Evolutionary conservation across 2,329 filamentous ascomycete species (phyloP).

Genomic region (Aspergillus novoparasiticus): DNA sequence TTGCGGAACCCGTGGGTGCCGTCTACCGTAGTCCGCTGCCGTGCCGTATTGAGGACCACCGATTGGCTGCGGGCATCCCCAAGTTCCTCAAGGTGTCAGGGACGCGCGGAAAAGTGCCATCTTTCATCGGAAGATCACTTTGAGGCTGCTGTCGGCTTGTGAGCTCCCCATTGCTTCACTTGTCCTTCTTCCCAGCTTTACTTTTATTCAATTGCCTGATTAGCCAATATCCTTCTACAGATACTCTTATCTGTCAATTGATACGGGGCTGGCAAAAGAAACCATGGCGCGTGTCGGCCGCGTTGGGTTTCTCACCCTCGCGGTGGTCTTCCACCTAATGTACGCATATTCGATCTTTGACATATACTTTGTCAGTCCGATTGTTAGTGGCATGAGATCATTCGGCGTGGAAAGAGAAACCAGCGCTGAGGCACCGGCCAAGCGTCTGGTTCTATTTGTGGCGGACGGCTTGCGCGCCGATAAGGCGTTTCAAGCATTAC

Average conservation of each 20-base stretch:
- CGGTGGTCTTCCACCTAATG: conserved; percentile 87
- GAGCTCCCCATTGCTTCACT: neutral
- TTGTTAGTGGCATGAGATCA: conserved; percentile 91
- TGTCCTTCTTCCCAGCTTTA: neutral
- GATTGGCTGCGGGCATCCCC: conserved; percentile 23
- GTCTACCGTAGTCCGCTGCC: conserved; percentile 12
- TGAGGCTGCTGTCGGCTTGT: neutral
- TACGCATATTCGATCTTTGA: conserved; percentile 98
- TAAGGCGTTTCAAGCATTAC: conserved; percentile 93
- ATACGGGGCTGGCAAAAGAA: conserved; percentile 11
- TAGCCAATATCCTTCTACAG: neutral
- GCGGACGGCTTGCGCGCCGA: conserved; percentile 97
- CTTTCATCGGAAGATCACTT: neutral
- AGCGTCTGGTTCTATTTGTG: conserved; percentile 89
- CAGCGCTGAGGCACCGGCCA: conserved; percentile 72
- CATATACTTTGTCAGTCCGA: conserved; percentile 97
- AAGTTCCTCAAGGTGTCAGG: conserved; percentile 22
- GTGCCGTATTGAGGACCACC: conserved; percentile 14
- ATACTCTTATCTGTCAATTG: neutral
- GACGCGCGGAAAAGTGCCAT: conserved; percentile 14
- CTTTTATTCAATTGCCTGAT: neutral
- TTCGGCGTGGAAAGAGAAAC: conserved; percentile 68
- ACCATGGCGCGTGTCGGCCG: conserved; percentile 62
- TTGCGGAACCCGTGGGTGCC: neutral
- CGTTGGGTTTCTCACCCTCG: conserved; percentile 82